Evolutionary conservation across 2,329 filamentous ascomycete genomes (phyloP).

Genomic region (Clonostachys sp.): DNA sequence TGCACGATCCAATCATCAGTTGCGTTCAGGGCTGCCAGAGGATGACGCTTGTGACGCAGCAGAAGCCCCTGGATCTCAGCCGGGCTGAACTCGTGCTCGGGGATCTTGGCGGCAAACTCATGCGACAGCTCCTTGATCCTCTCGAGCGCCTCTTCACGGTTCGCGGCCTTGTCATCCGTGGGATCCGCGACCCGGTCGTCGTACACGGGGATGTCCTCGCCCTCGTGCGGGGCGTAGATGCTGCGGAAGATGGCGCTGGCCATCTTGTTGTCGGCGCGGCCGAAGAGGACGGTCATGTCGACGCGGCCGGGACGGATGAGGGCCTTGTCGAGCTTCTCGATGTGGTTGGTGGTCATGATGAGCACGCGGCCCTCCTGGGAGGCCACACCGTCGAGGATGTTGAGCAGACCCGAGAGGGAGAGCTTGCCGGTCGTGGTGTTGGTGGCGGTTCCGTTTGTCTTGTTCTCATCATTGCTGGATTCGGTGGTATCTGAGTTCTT

Average conservation of each 20-base stretch:
- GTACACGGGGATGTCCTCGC: constrained; percentile 8
- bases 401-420: constrained; percentile 73
- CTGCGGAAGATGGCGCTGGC: constrained; percentile 50
- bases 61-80: constrained; percentile 58
- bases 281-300: constrained; percentile 55
- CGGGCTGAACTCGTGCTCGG: constrained; percentile 51
- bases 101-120: constrained; percentile 45
- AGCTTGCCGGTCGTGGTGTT: constrained; percentile 28
- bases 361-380: constrained; percentile 60
- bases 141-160: constrained; percentile 24
- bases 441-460: neutral
- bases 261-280: constrained; percentile 47
- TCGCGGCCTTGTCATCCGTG: constrained; percentile 14
- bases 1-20: constrained; percentile 44
- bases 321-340: constrained; percentile 57
- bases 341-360: constrained; percentile 63
- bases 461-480: constrained; percentile 2
- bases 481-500: constrained; percentile 11
- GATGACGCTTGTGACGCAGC: constrained; percentile 49
- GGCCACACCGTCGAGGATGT: constrained; percentile 72
- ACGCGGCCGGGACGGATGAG: constrained; percentile 59
- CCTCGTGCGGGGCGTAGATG: constrained; percentile 50
- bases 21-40: constrained; percentile 39
- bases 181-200: neutral
- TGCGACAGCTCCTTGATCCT: constrained; percentile 39